These are phyloP conservation scores for Stachybotrys elegans DNA, from an alignment of 2,329 filamentous ascomycete genomes.

Conservation along the genomic window DNA sequence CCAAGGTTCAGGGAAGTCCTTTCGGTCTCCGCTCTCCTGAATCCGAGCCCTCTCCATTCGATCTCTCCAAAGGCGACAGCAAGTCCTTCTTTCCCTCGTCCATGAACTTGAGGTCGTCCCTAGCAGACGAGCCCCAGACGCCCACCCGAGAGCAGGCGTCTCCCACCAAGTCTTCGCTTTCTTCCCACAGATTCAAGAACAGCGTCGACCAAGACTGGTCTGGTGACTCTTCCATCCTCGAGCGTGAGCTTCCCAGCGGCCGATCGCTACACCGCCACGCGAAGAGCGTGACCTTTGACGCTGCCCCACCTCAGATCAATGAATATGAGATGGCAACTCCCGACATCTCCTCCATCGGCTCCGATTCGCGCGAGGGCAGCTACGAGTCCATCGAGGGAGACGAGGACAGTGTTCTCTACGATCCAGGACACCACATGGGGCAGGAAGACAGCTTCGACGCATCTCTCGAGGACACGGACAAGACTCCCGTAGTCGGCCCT, in stretches of 20 bases:
- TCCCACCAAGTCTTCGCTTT: slow-evolving; percentile 85
- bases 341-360: slow-evolving; percentile 86
- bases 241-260: slow-evolving; percentile 57
- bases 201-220: slow-evolving; percentile 71
- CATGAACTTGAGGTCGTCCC: slow-evolving; percentile 45
- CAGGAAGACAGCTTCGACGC: slow-evolving; percentile 90
- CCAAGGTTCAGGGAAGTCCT: slow-evolving; percentile 69
- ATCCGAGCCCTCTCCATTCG: slow-evolving; percentile 30
- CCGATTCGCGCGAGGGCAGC: slow-evolving; percentile 86
- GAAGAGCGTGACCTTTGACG: slow-evolving; percentile 97
- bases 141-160: slow-evolving; percentile 70
- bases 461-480: slow-evolving; percentile 90
- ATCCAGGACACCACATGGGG: slow-evolving; percentile 41
- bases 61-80: slow-evolving; percentile 45
- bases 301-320: slow-evolving; percentile 87
- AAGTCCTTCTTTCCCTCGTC: slow-evolving; percentile 54
- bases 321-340: slow-evolving; percentile 98
- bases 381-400: slow-evolving; percentile 80
- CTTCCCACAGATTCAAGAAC: slow-evolving; percentile 59
- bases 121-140: slow-evolving; percentile 28
- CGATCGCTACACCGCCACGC: slow-evolving; percentile 73
- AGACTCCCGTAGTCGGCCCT: slow-evolving; percentile 95
- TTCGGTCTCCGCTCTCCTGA: slow-evolving; percentile 53
- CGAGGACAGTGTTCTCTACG: slow-evolving; percentile 55
- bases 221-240: slow-evolving; percentile 55